Evolutionary conservation across 768 basidiomycete species (phyloP), one percentile per base, ranked within the genome.

Genomic region (Lentinula raphanica): DNA sequence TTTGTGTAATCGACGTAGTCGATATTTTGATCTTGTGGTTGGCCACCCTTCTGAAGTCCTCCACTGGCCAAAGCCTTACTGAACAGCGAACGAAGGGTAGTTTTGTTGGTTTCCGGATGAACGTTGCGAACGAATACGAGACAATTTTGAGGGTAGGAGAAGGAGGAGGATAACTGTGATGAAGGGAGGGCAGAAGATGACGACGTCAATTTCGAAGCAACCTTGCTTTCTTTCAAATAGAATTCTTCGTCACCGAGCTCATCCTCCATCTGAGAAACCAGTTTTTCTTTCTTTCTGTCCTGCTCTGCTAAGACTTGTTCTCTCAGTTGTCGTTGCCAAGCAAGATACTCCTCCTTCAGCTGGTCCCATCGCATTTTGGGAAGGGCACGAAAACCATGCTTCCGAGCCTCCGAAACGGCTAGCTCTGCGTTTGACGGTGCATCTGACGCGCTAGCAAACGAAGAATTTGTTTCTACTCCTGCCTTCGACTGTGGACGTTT

Each of bases 1-100:
- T 91, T 92, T 62, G 67, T 83, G 67, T 82, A 92, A 69, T 93
- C 91, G 17, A 92, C 79, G 56, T 94, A 94, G 65, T 92, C 88
- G 35, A 28, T 13, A 54, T 51, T 1, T 42, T 64, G 19, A 32
- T 58, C 56, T 11, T 40, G 59, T 17, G 35, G 40, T 27, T 59
- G 28, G 2, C 58, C 5, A n/a, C 23, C 40, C 4, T 15, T 39
- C 32, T 48, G 7, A 60, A 39, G 5, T 17, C 46, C n/a, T 25
- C 4, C 19, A 36, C 27, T 11, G 19, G 11, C 60, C 44, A 84
- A 77, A 2, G 81, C 76, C 6, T 65, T 66, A 0, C 74, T 64
- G 59, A 92, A 85, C 5, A 90, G 67, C 2, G 74, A 68, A 42
- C 83, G 86, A 15, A 94, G 74, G 0, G 88, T 86, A 0, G 92